Evolutionary conservation across 805 yeast species (phyloP).

Genomic region (Candida orba): DNA sequence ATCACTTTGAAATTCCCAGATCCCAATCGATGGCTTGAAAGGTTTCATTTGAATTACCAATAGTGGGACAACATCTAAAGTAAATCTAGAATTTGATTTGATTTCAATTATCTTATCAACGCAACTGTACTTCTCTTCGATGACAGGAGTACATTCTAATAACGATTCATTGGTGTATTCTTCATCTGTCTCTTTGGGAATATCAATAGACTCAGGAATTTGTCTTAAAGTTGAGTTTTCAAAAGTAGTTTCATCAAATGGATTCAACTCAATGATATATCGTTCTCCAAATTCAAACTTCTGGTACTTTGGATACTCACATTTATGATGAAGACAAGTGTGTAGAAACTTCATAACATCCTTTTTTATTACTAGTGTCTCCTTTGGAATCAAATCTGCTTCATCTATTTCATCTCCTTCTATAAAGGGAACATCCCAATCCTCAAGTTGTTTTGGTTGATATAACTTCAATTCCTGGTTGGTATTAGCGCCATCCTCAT

Average conservation of each 20-base stretch:
- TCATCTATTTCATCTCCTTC: background rate
- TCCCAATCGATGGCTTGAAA: background rate
- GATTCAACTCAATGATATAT: background rate
- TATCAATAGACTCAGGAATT: background rate
- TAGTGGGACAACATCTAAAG: background rate
- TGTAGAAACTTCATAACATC: constrained; percentile 9
- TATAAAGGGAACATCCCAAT: background rate
- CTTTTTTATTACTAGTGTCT: constrained; percentile 9
- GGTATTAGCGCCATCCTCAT: background rate
- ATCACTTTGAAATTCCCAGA: background rate
- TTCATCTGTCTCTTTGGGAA: background rate
- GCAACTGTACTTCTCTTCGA: background rate
- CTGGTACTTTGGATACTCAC: background rate
- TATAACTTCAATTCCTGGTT: background rate
- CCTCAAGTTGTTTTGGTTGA: background rate
- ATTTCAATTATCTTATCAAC: background rate
- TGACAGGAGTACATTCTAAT: background rate
- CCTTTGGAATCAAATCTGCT: constrained; percentile 8
- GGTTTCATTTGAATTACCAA: background rate
- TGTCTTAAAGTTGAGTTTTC: background rate
- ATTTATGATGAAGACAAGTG: background rate
- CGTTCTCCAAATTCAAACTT: background rate
- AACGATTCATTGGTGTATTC: background rate
- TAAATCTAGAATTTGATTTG: background rate
- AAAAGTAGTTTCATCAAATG: background rate